phyloP scores from a whole-genome alignment of 1,284 basidiomycete genomes.

The Melampsora occidentalis region DNA sequence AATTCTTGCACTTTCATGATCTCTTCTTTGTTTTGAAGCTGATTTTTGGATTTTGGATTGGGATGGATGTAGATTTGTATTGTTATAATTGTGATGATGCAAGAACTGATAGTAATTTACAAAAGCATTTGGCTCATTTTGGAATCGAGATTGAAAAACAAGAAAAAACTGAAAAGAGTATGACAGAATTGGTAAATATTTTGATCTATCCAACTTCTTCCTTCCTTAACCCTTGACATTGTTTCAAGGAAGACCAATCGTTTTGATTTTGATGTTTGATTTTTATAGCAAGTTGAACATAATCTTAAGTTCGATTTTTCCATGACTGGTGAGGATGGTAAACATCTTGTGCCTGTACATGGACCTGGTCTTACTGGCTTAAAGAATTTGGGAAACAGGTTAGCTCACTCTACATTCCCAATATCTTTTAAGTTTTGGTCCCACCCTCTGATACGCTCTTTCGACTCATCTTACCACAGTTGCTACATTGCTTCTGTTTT shows the following conservation, averaged over 20 bases:
- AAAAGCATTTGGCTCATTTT: slow-evolving; percentile 72
- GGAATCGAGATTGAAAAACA: slow-evolving; percentile 81
- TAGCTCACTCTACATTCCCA: slow-evolving; percentile 39
- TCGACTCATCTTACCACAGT: slow-evolving; percentile 55
- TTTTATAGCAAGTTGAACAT: slow-evolving; percentile 82
- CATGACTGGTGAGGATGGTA: slow-evolving; percentile 83
- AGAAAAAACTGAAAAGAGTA: slow-evolving; percentile 91
- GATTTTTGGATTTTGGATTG: slow-evolving; percentile 2
- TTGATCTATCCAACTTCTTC: not conserved
- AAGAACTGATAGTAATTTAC: slow-evolving; percentile 73
- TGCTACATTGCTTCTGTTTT: slow-evolving; percentile 96
- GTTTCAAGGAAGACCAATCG: too few relatives aligned
- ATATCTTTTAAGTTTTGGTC: not conserved
- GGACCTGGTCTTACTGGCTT: slow-evolving; percentile 86
- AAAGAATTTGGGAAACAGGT: slow-evolving; percentile 90
- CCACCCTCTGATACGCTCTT: not conserved
- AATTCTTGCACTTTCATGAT: not conserved
- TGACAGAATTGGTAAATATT: slow-evolving; percentile 81
- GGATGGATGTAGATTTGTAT: slow-evolving; percentile 69
- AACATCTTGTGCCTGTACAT: slow-evolving; percentile 80
- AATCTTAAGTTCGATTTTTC: slow-evolving; percentile 94
- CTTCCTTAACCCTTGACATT: not conserved
- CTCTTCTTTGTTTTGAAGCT: not conserved
- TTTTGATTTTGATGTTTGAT: slow-evolving; percentile 23
- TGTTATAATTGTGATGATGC: slow-evolving; percentile 91